Evolutionary conservation across 768 basidiomycete genomes (phyloP), one percentile per base, ranked within the genome.

Genomic region (Mycena leptocephala): DNA sequence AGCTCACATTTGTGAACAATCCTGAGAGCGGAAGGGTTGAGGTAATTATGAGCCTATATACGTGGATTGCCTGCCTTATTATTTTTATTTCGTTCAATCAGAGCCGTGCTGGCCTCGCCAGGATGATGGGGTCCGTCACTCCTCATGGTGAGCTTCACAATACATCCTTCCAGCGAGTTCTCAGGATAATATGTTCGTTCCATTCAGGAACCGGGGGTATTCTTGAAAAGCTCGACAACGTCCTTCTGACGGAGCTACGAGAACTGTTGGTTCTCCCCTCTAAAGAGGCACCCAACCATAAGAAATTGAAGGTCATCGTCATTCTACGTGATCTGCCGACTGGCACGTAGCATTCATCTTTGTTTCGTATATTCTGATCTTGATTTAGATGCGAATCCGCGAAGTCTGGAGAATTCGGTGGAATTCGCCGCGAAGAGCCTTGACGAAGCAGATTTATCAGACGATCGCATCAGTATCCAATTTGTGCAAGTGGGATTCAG

Each of bases 341-440:
- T 56, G 55, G 55, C 28, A 56, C 28, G 55, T 56, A 35, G 37
- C 59, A 61, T 61, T 61, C 37, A 61, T 56, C 28, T 59, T 24
- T 37, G 33, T 61, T 61, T 61, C 18, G n/a, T 61, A 22, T 35
- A 37, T 37, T 61, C 59, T 61, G 59, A 61, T 37, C 59, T 33
- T 61, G 22, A 61, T 61, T 35, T 61, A 61, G 59, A 61, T 37
- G 33, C 8, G 59, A 35, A 35, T 2, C 59, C 59, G 59, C 59
- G 59, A 61, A 61, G 59, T 61, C 59, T 61, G 59, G 59, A 61
- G 33, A 61, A 61, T 61, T 61, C 59, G 59, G 59, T 61, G 59
- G 59, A 61, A 39, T 61, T 61, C 20, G 37, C 59, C 7, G 59
- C 28, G 59, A 61, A 61, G 59, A 37, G 59, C 59, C 59, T 61